These are phyloP conservation scores for Funneliformis mosseae DNA, from an alignment of 192 early-diverging fungal genomes.

Conservation along the genomic window DNA sequence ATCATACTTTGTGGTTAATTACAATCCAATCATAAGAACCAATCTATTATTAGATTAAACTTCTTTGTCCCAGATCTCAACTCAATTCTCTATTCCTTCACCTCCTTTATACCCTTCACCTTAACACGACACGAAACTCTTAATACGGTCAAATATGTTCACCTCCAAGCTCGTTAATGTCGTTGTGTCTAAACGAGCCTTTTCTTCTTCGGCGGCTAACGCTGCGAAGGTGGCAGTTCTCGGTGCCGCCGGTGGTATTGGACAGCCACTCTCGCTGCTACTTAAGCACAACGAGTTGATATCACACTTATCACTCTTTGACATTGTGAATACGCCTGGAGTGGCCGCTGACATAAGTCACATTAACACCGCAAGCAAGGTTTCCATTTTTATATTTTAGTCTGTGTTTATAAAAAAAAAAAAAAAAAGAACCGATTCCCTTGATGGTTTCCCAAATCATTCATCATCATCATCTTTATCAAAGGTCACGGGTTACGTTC, in stretches of 20 bases:
- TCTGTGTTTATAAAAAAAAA: not conserved
- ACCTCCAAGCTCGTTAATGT: no score
- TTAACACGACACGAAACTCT: no score
- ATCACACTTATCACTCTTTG: constrained; percentile 87
- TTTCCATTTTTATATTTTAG: constrained; percentile 34
- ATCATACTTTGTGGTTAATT: no score
- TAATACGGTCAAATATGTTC: no score
- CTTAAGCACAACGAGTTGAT: constrained; percentile 88
- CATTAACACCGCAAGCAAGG: constrained; percentile 82
- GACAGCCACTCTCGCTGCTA: constrained; percentile 94
- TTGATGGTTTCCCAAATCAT: no score
- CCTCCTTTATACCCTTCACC: no score
- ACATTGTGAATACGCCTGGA: constrained; percentile 97
- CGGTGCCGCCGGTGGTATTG: constrained; percentile 83
- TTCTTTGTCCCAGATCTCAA: no score
- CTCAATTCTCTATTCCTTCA: no score
- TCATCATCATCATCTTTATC: not conserved
- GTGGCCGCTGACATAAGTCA: constrained; percentile 94
- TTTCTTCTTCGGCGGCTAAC: constrained; percentile 57
- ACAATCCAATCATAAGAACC: no score
- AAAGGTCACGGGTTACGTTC: constrained; percentile 52
- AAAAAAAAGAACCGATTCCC: no score
- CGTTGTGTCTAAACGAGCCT: constrained; percentile 47
- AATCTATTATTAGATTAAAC: no score
- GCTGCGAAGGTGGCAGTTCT: constrained; percentile 57